phyloP scores from a whole-genome alignment of 257 asterid genomes.

The Haberlea rhodopensis region DNA sequence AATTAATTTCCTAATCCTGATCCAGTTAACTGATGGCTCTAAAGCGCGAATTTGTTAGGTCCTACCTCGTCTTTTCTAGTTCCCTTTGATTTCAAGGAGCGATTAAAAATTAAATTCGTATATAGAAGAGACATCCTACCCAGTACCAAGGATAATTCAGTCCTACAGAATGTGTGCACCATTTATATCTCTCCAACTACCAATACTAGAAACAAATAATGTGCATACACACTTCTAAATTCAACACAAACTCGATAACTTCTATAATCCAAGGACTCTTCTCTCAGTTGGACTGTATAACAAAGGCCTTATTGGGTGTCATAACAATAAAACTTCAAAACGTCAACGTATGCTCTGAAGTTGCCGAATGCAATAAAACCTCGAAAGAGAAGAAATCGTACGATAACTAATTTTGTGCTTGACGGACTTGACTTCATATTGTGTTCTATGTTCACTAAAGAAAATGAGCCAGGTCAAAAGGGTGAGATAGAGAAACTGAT shows the following conservation, averaged over 20 bases:
- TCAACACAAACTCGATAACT: background rate
- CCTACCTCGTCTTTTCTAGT: background rate
- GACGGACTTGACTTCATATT: background rate
- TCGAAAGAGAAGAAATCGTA: background rate
- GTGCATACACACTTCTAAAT: background rate
- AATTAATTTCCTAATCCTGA: background rate
- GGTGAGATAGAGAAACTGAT: conserved; percentile 1
- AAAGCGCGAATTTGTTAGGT: background rate
- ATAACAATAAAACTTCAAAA: background rate
- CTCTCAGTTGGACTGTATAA: background rate
- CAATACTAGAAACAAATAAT: background rate
- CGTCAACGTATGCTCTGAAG: background rate
- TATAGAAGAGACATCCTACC: background rate
- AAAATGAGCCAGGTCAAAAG: background rate
- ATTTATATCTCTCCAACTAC: background rate
- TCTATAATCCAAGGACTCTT: conserved; percentile 9
- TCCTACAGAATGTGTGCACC: background rate
- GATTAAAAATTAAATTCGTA: no score
- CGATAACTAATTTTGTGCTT: background rate
- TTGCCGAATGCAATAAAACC: conserved; percentile 5
- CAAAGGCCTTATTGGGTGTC: conserved; percentile 3
- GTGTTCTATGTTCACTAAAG: background rate
- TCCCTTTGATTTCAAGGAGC: background rate
- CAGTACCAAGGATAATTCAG: background rate
- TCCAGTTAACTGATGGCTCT: background rate